These are phyloP conservation scores for Amylocarpus encephaloides DNA, from an alignment of 2,329 filamentous ascomycete genomes.

Conservation along the genomic window DNA sequence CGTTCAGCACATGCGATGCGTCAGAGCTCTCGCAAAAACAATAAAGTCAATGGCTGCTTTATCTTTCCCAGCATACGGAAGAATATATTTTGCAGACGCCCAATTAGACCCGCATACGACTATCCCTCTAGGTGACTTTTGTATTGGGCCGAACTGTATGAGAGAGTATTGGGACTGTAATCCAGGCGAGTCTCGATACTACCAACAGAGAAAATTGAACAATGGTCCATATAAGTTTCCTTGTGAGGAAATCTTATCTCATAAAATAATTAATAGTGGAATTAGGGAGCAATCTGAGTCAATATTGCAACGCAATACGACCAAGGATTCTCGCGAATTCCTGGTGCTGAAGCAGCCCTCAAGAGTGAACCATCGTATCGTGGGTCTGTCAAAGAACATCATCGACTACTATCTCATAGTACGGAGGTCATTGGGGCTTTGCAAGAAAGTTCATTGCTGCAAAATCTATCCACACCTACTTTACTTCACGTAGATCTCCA, in stretches of 20 bases:
- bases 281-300: conserved; percentile 32
- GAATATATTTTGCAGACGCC: conserved; percentile 28
- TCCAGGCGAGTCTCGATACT: conserved; percentile 22
- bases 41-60: conserved; percentile 21
- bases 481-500: conserved; percentile 37
- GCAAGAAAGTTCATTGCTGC: conserved; percentile 25
- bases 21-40: conserved; percentile 13
- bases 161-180: conserved; percentile 27
- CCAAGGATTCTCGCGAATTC: conserved; percentile 33
- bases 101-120: conserved; percentile 7
- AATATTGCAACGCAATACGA: conserved; percentile 35
- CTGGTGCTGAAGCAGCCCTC: conserved; percentile 17
- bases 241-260: neutral
- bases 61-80: conserved; percentile 33
- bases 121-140: conserved; percentile 18
- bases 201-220: conserved; percentile 23
- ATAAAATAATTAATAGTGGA: neutral
- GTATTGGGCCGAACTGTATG: conserved; percentile 31
- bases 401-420: conserved; percentile 29
- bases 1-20: conserved; percentile 25
- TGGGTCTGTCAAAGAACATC: conserved; percentile 32
- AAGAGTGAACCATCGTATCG: conserved; percentile 30
- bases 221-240: conserved; percentile 28
- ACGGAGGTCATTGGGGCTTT: conserved; percentile 30
- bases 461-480: conserved; percentile 27